Evolutionary conservation across 208 protist genomes (phyloP), one percentile per base, ranked within the genome.

Genomic region (Crithidia sp.): DNA sequence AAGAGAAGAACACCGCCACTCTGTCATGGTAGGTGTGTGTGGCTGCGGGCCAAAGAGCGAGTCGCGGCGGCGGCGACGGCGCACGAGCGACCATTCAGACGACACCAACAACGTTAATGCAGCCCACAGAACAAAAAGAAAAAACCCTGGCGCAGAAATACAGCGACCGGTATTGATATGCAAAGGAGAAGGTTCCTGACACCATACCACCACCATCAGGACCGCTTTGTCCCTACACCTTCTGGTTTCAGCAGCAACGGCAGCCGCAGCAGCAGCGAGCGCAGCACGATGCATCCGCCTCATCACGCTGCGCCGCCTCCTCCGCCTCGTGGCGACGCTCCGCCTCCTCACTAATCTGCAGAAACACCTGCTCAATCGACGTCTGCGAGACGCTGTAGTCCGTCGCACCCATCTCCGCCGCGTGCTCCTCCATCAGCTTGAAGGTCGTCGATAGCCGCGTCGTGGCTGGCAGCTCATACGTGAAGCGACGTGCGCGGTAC

Each of bases 321-420:
- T 86, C 82, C n/a, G 41, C 59, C 19, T 84, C 76, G 14, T 49
- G 59, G 5, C 74, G 67, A 9, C 50, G 71, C 43, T 83, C 78
- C 2, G 80, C 81, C 71, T 82, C 81, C 60, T 82, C 76, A 63
- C 77, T 89, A 39, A 92, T 92, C 54, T 77, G 76, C 41, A 95
- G 39, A 69, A 95, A 95, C 8, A 97, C 89, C 64, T 93, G 82
- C 71, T 94, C 90, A 56, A 96, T 84, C 37, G 85, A 91, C 12
- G 88, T 92, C 75, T 97, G 86, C 50, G 72, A 88, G 7, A 97
- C 78, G 39, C 76, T 79, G 81, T 96, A 96, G 81, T 94, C 90
- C 4, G 36, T 76, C 17, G 92, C 77, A 10, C 63, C 41, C 17
- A 92, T 71, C 36, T 37, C 12, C 49, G 40, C 64, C 39, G 47